A percentile compares a stretch with the other conserved stretches of the same genome.
Evolutionary conservation across 495 filamentous ascomycete genomes (phyloP).

Genomic region (Daldinia vernicosa): DNA sequence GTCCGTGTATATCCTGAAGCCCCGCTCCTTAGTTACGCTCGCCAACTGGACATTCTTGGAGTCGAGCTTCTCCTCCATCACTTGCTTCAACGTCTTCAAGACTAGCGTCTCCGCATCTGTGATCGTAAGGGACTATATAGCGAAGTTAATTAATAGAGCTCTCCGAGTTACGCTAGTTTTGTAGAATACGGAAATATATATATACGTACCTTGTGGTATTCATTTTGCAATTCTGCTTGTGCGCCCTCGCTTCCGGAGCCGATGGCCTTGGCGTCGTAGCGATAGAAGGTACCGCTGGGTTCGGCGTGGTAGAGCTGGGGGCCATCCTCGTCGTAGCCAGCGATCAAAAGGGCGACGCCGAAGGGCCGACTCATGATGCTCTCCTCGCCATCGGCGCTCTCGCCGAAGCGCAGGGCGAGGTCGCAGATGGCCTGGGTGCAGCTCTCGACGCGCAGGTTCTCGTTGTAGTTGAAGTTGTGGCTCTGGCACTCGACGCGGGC

Average conservation of each 20-base stretch:
- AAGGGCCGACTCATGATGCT: conserved; percentile 98
- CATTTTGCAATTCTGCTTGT: conserved; percentile 96
- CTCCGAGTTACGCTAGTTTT: neutral
- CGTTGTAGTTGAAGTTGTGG: conserved; percentile 96
- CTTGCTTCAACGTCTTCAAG: conserved; percentile 97
- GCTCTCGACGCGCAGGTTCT: conserved; percentile 91
- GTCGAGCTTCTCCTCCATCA: conserved; percentile 99
- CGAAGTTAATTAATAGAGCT: neutral
- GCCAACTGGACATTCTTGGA: conserved; percentile 98
- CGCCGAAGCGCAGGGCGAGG: conserved; percentile 93
- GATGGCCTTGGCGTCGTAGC: conserved; percentile 99
- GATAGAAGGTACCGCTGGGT: conserved; percentile 96
- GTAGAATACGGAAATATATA: neutral
- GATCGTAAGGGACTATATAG: conserved; percentile 82
- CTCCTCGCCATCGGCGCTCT: conserved; percentile 97
- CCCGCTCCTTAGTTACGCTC: conserved; percentile 96
- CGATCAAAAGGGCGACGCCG: conserved; percentile 95
- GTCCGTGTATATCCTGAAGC: conserved; percentile 97
- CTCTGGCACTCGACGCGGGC: conserved; percentile 96
- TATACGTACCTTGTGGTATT: conserved; percentile 83
- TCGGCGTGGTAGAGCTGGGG: conserved; percentile 98
- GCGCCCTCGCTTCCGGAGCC: conserved; percentile 96
- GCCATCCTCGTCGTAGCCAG: conserved; percentile 96
- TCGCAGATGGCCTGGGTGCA: conserved; percentile 99
- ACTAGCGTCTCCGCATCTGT: conserved; percentile 93